These are phyloP conservation scores for Colletotrichum limetticola DNA, from an alignment of 2,329 filamentous ascomycete genomes.

Conservation along the genomic window DNA sequence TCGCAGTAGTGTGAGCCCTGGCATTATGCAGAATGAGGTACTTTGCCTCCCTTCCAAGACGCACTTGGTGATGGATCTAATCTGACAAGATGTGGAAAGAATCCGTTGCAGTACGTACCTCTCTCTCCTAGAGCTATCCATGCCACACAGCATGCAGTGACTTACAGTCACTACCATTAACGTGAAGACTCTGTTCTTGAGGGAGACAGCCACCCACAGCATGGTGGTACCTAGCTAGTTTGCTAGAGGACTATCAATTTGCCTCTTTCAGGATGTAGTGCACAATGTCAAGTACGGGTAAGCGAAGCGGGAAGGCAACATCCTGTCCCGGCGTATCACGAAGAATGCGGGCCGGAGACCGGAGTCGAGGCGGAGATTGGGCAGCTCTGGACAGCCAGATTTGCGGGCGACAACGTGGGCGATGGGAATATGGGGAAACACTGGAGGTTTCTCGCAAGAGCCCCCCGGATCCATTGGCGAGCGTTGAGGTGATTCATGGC, in stretches of 20 bases:
- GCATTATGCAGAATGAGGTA: slow-evolving; percentile 10
- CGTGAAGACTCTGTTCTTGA: no score
- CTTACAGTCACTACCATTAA: neutral
- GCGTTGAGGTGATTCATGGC: neutral
- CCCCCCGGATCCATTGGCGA: neutral
- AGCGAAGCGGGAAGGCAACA: neutral
- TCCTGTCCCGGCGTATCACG: neutral
- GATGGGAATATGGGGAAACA: neutral
- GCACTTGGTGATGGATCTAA: slow-evolving; percentile 12
- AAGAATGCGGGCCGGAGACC: neutral
- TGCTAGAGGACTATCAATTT: neutral
- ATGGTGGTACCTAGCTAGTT: neutral
- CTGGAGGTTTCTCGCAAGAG: neutral
- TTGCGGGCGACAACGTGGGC: neutral
- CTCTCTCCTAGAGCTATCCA: neutral
- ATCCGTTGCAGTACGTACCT: neutral
- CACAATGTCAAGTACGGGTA: neutral
- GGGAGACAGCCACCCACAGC: neutral
- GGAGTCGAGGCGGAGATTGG: neutral
- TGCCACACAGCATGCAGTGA: neutral
- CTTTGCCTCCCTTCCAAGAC: neutral
- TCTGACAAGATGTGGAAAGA: slow-evolving; percentile 8
- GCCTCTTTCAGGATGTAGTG: neutral
- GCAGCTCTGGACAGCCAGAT: neutral
- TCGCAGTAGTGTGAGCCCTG: slow-evolving; percentile 7